Evolutionary conservation across 2,329 filamentous ascomycete genomes (phyloP).

Genomic region (Pseudonectria buxi): DNA sequence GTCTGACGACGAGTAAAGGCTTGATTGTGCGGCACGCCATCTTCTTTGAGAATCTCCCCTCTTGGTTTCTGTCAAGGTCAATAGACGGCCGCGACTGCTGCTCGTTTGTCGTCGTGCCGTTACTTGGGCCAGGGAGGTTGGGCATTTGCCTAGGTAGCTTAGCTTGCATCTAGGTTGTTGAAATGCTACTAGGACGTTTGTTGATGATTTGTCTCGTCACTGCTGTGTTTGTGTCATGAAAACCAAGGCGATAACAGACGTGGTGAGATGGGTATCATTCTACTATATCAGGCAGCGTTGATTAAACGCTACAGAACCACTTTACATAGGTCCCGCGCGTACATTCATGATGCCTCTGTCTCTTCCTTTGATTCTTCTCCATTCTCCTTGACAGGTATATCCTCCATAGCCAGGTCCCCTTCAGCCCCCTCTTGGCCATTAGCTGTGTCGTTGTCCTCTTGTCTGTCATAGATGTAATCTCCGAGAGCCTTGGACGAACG

Average conservation of each 20-base stretch:
- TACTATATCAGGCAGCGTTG: too few species aligned
- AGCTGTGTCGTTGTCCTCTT: conserved; percentile 3
- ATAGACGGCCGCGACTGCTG: conserved; percentile 13
- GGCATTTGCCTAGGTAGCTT: too few species aligned
- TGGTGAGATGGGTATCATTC: too few species aligned
- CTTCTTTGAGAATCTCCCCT: conserved; percentile 1
- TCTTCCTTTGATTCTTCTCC: conserved; percentile 2
- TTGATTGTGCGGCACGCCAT: neutral
- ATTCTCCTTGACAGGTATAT: conserved; percentile 1
- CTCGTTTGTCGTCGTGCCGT: neutral
- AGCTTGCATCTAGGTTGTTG: neutral
- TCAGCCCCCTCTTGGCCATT: conserved; percentile 6
- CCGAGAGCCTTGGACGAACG: conserved; percentile 17
- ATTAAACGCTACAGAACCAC: too few species aligned
- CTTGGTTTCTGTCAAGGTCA: too few species aligned
- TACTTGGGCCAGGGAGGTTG: neutral
- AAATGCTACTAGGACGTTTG: neutral
- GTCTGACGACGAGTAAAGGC: conserved; percentile 48
- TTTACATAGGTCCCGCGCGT: too few species aligned
- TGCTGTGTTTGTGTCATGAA: neutral
- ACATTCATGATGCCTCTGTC: conserved; percentile 1
- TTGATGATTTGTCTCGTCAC: neutral
- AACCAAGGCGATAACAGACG: too few species aligned
- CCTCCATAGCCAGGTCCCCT: conserved; percentile 17
- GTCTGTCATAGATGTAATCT: conserved; percentile 23